These are phyloP conservation scores for Xylariaceae sp. DNA, from an alignment of 2,329 filamentous ascomycete genomes.

Conservation along the genomic window DNA sequence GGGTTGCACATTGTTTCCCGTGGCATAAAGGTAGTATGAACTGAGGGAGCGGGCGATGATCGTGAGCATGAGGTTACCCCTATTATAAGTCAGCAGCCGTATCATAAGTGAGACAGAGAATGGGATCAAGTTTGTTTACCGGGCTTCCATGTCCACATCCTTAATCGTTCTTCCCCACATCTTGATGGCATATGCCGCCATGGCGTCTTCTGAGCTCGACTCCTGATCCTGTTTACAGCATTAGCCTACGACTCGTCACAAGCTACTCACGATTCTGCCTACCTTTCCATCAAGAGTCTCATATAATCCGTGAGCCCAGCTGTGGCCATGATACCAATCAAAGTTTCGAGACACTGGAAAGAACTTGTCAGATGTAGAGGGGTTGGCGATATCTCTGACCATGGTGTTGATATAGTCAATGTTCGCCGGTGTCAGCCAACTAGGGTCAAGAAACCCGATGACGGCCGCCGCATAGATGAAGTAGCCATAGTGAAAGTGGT, in stretches of 20 bases:
- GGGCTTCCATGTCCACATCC: slow-evolving; percentile 73
- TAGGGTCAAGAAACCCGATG: slow-evolving; percentile 71
- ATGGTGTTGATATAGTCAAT: slow-evolving; percentile 76
- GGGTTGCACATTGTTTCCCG: slow-evolving; percentile 65
- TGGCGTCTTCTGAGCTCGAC: slow-evolving; percentile 83
- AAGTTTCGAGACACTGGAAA: slow-evolving; percentile 82
- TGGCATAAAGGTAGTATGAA: slow-evolving; percentile 76
- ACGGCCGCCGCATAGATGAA: slow-evolving; percentile 83
- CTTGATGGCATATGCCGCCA: slow-evolving; percentile 82
- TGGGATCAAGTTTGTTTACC: slow-evolving; percentile 38
- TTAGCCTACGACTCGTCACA: background rate
- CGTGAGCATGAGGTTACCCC: slow-evolving; percentile 77
- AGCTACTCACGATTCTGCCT: background rate
- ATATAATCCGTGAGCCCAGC: slow-evolving; percentile 80
- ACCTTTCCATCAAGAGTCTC: slow-evolving; percentile 67
- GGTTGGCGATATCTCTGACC: slow-evolving; percentile 77
- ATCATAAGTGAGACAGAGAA: background rate
- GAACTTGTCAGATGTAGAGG: slow-evolving; percentile 60
- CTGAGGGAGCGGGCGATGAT: slow-evolving; percentile 68
- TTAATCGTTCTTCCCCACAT: slow-evolving; percentile 82
- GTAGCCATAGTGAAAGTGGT: slow-evolving; percentile 78
- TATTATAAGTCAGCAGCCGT: slow-evolving; percentile 25
- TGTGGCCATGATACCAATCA: slow-evolving; percentile 94
- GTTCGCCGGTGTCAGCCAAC: slow-evolving; percentile 64
- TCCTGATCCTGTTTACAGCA: slow-evolving; percentile 57